Base-by-base conservation (phyloP, 176 grass and related monocot species). In the Pontederia crassipes region DNA sequence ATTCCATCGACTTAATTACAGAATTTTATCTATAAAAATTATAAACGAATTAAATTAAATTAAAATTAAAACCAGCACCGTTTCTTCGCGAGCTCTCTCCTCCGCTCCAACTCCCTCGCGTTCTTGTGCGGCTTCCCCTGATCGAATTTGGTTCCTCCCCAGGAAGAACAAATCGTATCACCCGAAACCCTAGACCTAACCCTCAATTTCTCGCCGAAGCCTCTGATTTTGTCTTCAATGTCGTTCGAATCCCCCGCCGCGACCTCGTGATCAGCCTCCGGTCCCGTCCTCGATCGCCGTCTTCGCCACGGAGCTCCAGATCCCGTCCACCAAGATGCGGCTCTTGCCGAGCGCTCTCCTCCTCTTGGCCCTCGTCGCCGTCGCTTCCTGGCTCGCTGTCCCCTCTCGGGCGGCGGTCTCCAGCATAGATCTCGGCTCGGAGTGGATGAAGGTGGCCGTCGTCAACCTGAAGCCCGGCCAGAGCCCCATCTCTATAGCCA, bases 371-470 rank as follows among this genome's bases (percentile, higher is more conserved):
- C 11, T 64, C 15, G 1, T 63, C 35, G 62, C 51, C 8, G 47
- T 64, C 35, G 8, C 77, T 49, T 62, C 73, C 57, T 28, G 77
- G 49, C n/a, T 70, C 49, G 61, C 52, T 0, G 46, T 80, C 54
- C 64, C 65, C 57, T 35, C 54, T 16, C 66, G 52, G 73, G 86
- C 94, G 28, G 94, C 88, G 14, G 94, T 93, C 72, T 79, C 79
- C 18, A 98, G 94, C 87, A 81, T 98, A 74, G 94, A 98, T 79
- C 85, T 92, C 62, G 94, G 88, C 13, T 92, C 94, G 2, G 94
- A 98, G 57, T 93, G 94, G 94, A 77, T 98, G 70, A 98, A 98
- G 70, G 82, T 98, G 16, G 94, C 85, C 1, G 94, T 70, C 40
- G 93, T 98, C 55, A 89, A 98, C 70, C 83, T 98, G 59, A 86